These are phyloP conservation scores for Stentor roeselii DNA, from an alignment of 73 alveolate genomes.

Conservation along the genomic window DNA sequence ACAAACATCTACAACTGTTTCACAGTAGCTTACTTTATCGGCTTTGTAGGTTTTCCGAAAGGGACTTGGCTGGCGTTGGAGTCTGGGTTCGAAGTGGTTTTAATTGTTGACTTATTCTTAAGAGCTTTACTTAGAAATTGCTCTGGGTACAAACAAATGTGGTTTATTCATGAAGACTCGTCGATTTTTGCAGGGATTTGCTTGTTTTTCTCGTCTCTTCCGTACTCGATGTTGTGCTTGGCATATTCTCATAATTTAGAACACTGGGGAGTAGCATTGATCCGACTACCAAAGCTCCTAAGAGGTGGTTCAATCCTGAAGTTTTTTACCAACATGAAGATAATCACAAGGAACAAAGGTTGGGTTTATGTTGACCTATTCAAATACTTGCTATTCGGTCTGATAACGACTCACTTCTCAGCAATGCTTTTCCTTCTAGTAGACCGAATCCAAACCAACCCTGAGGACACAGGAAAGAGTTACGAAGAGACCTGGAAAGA, in stretches of 20 bases:
- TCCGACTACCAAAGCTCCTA: constrained; percentile 13
- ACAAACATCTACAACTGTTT: constrained; percentile 33
- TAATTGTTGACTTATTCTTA: constrained; percentile 39
- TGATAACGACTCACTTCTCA: not conserved
- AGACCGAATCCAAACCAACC: not conserved
- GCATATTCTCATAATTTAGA: not conserved
- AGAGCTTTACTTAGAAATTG: not conserved
- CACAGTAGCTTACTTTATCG: constrained; percentile 44
- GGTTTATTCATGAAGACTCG: constrained; percentile 45
- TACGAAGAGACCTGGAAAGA: constrained; percentile 33
- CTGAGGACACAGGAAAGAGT: not conserved
- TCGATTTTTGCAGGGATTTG: too few relatives aligned
- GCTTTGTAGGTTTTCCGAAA: constrained; percentile 49
- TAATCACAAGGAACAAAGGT: not conserved
- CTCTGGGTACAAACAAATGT: constrained; percentile 34
- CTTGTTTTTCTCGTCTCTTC: not conserved
- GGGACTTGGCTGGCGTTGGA: constrained; percentile 42
- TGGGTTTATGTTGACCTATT: not conserved
- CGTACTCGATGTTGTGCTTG: constrained; percentile 12
- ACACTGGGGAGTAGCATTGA: not conserved
- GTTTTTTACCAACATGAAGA: not conserved
- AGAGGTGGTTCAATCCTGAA: not conserved
- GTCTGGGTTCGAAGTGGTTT: constrained; percentile 29
- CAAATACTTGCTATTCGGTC: not conserved
- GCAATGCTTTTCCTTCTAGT: not conserved